Conservation (phyloP, 2,329 filamentous ascomycete genomes). For the Hypoxylon sp. region DNA sequence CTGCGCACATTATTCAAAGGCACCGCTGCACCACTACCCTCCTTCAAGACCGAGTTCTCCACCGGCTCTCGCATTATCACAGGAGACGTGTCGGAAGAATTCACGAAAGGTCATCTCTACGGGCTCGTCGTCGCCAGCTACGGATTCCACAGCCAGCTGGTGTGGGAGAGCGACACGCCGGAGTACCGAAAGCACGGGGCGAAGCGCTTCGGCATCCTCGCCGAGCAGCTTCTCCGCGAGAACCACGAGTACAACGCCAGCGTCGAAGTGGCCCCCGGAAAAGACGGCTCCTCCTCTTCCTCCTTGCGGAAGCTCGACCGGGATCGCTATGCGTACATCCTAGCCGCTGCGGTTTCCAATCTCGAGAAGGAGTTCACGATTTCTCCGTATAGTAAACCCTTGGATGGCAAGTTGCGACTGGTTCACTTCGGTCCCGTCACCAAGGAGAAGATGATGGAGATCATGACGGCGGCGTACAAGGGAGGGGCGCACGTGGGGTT, state of each 20-base stretch:
- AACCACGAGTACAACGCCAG: slow-evolving; percentile 60
- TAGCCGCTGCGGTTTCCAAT: slow-evolving; percentile 79
- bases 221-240: slow-evolving; percentile 72
- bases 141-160: slow-evolving; percentile 86
- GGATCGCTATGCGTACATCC: slow-evolving; percentile 75
- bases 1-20: slow-evolving; percentile 70
- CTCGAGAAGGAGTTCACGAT: slow-evolving; percentile 85
- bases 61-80: slow-evolving; percentile 61
- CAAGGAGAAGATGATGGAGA: slow-evolving; percentile 73
- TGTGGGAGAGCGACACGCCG: slow-evolving; percentile 88
- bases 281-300: no score
- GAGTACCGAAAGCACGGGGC: slow-evolving; percentile 80
- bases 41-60: slow-evolving; percentile 70
- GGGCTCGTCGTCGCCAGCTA: slow-evolving; percentile 90
- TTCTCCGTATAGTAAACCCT: slow-evolving; percentile 73
- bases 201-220: slow-evolving; percentile 85
- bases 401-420: slow-evolving; percentile 75
- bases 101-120: slow-evolving; percentile 56
- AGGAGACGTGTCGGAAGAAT: slow-evolving; percentile 21
- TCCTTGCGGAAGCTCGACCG: slow-evolving; percentile 44
- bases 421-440: slow-evolving; percentile 77
- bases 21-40: slow-evolving; percentile 62
- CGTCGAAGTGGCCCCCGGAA: slow-evolving; percentile 48
- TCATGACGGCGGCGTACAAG: slow-evolving; percentile 75
- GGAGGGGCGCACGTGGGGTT: slow-evolving; percentile 64